Conservation (phyloP, 495 filamentous ascomycete species). For the Penicillium salamii region DNA sequence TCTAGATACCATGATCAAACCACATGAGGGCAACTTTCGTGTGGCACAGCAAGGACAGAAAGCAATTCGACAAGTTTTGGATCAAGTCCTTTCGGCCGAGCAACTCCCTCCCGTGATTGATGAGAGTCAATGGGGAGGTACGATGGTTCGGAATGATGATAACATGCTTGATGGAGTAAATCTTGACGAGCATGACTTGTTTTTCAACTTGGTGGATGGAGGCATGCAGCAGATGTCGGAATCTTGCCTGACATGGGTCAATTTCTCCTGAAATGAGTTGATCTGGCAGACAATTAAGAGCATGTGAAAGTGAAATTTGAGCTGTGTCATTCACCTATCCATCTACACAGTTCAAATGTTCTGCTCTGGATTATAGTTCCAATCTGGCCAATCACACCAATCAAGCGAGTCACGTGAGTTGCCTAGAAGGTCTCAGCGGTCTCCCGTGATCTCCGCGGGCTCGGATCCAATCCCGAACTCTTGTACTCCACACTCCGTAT, state of each 20-base stretch:
- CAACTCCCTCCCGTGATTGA: not conserved
- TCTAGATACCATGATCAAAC: constrained; percentile 18
- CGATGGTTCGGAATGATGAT: not conserved
- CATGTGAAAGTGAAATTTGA: too few relatives aligned
- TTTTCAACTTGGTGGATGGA: constrained; percentile 15
- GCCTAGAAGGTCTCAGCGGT: not conserved
- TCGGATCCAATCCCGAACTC: constrained; percentile 9
- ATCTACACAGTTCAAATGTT: too few relatives aligned
- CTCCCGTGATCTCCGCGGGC: not conserved
- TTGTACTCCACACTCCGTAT: not conserved
- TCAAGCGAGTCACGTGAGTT: too few relatives aligned
- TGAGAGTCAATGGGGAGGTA: not conserved
- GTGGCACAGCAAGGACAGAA: constrained; percentile 17
- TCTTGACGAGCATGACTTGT: constrained; percentile 10
- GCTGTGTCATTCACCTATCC: too few relatives aligned
- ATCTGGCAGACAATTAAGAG: too few relatives aligned
- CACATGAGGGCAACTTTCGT: constrained; percentile 21
- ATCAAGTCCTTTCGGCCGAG: constrained; percentile 22
- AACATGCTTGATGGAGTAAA: constrained; percentile 11
- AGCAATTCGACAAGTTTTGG: constrained; percentile 23
- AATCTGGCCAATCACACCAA: too few relatives aligned
- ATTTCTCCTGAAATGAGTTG: constrained; percentile 8
- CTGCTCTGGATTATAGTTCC: too few relatives aligned
- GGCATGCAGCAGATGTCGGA: constrained; percentile 7
- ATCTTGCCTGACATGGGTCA: constrained; percentile 11